Percentiles rank a stretch among this genome's conserved stretches.
Evolutionary conservation across 345 rosid species (phyloP).

Genomic region (Salix koriyanagi): DNA sequence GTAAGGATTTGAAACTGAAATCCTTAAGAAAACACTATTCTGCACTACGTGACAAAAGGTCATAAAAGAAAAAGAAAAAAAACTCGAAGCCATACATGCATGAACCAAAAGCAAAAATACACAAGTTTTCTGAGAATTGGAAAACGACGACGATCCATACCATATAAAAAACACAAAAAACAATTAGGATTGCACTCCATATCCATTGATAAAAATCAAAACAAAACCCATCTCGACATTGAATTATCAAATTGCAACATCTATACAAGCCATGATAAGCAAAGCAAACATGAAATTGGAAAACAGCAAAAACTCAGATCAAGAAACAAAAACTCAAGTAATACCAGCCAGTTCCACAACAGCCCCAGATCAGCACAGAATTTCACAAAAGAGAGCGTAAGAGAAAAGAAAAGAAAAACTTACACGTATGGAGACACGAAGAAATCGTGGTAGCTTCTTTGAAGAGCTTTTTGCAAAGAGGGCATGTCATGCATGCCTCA

Average conservation of each 20-base stretch:
- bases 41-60: not conserved
- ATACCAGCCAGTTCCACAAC: conserved; percentile 6
- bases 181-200: not conserved
- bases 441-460: conserved; percentile 71
- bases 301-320: conserved; percentile 16
- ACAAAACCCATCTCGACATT: conserved; percentile 6
- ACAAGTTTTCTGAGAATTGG: not conserved
- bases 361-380: conserved; percentile 13
- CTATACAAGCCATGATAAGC: not conserved
- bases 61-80: no score
- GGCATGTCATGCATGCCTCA: conserved; percentile 74
- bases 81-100: conserved; percentile 3
- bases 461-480: conserved; percentile 56
- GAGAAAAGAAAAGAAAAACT: conserved; percentile 11
- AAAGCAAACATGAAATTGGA: not conserved
- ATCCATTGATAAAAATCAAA: not conserved
- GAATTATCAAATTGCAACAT: not conserved
- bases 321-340: conserved; percentile 12
- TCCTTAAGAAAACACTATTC: not conserved
- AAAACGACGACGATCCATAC: not conserved
- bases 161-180: not conserved
- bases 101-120: not conserved
- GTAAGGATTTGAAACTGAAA: not conserved
- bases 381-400: not conserved
- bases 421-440: conserved; percentile 76